A percentile compares a stretch with the other conserved stretches of the same genome.
These are phyloP conservation scores for Mollisiaceae sp. DNA, from an alignment of 2,329 filamentous ascomycete species.

Conservation along the genomic window DNA sequence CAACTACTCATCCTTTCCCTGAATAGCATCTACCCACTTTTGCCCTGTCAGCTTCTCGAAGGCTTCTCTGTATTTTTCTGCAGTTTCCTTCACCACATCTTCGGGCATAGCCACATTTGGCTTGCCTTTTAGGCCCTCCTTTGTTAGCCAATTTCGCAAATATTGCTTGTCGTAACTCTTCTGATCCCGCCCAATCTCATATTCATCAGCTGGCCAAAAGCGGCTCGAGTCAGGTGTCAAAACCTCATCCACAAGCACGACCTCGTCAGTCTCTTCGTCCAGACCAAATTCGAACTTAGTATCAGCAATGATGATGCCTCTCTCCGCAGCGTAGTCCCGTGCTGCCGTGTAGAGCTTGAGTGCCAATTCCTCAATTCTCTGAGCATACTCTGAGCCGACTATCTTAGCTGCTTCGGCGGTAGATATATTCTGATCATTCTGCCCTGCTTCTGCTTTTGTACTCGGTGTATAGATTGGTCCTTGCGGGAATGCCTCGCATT, in stretches of 20 bases:
- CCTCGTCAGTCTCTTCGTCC: slow-evolving; percentile 60
- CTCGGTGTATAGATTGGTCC: slow-evolving; percentile 68
- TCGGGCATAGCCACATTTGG: slow-evolving; percentile 72
- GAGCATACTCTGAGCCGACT: slow-evolving; percentile 62
- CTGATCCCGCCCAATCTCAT: slow-evolving; percentile 75
- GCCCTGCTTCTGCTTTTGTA: slow-evolving; percentile 70
- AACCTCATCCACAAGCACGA: slow-evolving; percentile 75
- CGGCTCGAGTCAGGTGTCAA: slow-evolving; percentile 81
- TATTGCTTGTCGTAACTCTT: slow-evolving; percentile 90
- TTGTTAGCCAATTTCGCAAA: slow-evolving; percentile 80
- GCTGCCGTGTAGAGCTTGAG: slow-evolving; percentile 64
- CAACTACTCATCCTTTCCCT: background rate
- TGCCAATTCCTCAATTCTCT: slow-evolving; percentile 61
- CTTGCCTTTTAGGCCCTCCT: slow-evolving; percentile 75
- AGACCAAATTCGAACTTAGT: slow-evolving; percentile 78
- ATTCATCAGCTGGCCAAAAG: slow-evolving; percentile 81
- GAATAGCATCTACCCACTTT: slow-evolving; percentile 44
- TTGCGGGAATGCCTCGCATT: slow-evolving; percentile 64
- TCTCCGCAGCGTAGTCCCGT: slow-evolving; percentile 56
- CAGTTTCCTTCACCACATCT: slow-evolving; percentile 72
- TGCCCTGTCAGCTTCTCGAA: slow-evolving; percentile 71
- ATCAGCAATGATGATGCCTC: slow-evolving; percentile 74
- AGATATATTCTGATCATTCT: slow-evolving; percentile 74
- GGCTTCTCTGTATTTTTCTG: slow-evolving; percentile 75
- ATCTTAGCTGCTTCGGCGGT: slow-evolving; percentile 54